Base-by-base conservation (phyloP, 108 stramenopile species). In the Conticribra weissflogii region DNA sequence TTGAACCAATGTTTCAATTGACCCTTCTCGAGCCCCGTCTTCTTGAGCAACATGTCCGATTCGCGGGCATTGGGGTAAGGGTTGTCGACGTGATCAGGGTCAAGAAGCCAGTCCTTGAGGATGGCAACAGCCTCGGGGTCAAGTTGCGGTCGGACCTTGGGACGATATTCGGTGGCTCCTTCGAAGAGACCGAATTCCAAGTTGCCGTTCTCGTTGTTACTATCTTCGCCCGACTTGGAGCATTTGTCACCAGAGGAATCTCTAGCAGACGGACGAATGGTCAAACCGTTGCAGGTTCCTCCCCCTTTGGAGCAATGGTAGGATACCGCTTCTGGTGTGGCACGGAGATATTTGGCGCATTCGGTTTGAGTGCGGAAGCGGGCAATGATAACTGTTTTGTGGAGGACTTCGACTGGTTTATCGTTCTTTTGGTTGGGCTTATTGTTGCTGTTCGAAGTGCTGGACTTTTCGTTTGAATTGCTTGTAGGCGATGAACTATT, bases 1-100 rank as follows among this genome's bases (percentile, higher is more conserved):
- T 76, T 76, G 18, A 76, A 76, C 75, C 75, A 76, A 56, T 76
- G 75, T 46, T 68, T 76, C 48, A 76, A 63, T 49, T 76, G 75
- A 15, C 17, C 32, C 48, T 49, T 68, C 29, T 76, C 75, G n/a
- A 76, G 41, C 8, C 66, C 66, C 31, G 75, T 76, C 49, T 50
- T 63, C 12, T 58, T 24, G 33, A 76, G 27, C 19, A 76, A 56
- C 19, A 31, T 16, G 25, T 56, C 54, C 27, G 24, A 59, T 44
- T 76, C 75, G n/a, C 36, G 41, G 36, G 7, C 29, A 57, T 46
- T 76, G 36, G 75, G 75, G 33, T 76, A 76, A 28, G 75, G 75
- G 27, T 76, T 76, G 1, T 76, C 49, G 12, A 68, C 54, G 47
- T 76, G 75, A 29, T 62, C 67, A 0, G 75, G 75, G 50, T 59